A percentile compares a stretch with the other conserved stretches of the same genome.
These are phyloP conservation scores for Prototheca cutis DNA, from an alignment of 163 green algal species.

Conservation along the genomic window DNA sequence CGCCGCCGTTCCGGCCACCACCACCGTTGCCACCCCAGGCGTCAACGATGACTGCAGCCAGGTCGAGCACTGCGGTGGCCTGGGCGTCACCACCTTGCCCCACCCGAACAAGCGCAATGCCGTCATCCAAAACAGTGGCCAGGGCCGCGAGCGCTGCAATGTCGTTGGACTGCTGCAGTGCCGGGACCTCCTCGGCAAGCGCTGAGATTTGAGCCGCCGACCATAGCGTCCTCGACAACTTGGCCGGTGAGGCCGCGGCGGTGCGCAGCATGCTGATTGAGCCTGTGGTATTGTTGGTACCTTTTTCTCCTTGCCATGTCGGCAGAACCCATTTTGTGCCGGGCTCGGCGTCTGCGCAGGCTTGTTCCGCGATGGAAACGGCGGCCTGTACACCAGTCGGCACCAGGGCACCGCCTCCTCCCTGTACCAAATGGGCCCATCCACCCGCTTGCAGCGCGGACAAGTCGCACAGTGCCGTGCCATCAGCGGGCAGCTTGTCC, in stretches of 20 bases:
- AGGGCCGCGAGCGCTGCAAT: too few species aligned
- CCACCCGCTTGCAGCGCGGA: background rate
- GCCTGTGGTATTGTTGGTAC: background rate
- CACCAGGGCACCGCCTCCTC: background rate
- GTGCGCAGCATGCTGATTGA: background rate
- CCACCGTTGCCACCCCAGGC: too few species aligned
- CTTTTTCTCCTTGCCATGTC: too few species aligned
- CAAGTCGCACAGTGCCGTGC: background rate
- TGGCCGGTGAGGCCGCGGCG: background rate
- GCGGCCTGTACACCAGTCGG: too few species aligned
- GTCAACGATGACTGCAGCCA: too few species aligned
- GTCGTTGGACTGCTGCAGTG: background rate
- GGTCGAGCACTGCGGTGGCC: background rate
- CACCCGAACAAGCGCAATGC: background rate
- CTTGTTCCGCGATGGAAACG: too few species aligned
- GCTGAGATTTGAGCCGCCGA: background rate
- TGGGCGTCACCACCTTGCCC: background rate
- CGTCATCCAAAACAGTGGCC: too few species aligned
- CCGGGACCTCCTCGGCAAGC: background rate
- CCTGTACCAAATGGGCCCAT: background rate
- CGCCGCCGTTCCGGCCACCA: background rate
- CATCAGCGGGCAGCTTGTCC: background rate
- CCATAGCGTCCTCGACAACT: background rate
- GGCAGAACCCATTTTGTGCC: too few species aligned
- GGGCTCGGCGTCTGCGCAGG: background rate